Base-by-base conservation (phyloP, 257 asterid species). In the Ajuga chamaepitys region DNA sequence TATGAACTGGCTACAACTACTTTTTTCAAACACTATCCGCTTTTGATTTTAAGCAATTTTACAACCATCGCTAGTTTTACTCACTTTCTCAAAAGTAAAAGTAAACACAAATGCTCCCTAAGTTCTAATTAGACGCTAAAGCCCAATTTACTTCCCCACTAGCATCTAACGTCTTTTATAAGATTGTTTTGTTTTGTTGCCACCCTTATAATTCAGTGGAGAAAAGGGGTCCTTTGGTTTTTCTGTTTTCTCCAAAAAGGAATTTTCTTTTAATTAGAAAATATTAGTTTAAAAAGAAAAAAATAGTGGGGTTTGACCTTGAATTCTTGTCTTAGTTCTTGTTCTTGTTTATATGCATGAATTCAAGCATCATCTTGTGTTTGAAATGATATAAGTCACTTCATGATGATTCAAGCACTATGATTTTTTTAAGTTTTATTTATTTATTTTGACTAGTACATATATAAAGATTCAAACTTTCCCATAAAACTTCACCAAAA, bases 241-340 rank as follows among this genome's bases (percentile, higher is more conserved):
- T 67, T 37, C 73, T 64, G 14, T 59, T 74, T 66, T 18, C 64
- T 69, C 44, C 63, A 69, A 64, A 64, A 48, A 20, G 16, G 50
- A 28, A 28, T 28, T 28, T 28, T 28, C 5, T 28, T 28, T 28
- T 28, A 28, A 13, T 56, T n/a, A n/a, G n/a, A n/a, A n/a, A n/a
- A n/a, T n/a, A n/a, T n/a, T n/a, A n/a, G n/a, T n/a, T n/a, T n/a
- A n/a, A n/a, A n/a, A n/a, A n/a, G n/a, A n/a, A n/a, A n/a, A n/a
- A 47, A 37, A 46, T 46, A 52, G 73, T 70, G 78, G 78, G 77
- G 68, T 78, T 81, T 76, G 75, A 70, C 75, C 64, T 78, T 41
- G 32, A 69, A 77, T 81, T 21, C 74, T 54, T 18, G 25, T 17
- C 56, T n/a, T 26, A 52, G 44, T 45, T 24, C 30, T 35, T 20